Evolutionary conservation across 805 yeast genomes (phyloP).

Genomic region (Saccharomycopsis capsularis): DNA sequence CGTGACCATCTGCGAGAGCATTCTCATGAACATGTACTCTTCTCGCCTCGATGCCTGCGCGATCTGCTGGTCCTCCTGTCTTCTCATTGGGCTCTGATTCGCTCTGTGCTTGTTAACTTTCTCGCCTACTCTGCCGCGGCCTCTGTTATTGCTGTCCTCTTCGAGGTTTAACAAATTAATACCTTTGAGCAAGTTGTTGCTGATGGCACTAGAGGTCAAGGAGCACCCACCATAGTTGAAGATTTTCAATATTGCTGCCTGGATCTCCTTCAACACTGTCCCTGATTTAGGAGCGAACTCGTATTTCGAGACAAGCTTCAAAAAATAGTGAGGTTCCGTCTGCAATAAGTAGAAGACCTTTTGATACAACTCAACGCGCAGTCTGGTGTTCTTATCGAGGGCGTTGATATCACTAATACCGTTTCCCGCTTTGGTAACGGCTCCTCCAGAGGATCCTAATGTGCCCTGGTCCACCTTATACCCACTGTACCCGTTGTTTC

Average conservation of each 20-base stretch:
- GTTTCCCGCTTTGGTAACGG: conserved; percentile 12
- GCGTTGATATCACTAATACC: conserved; percentile 20
- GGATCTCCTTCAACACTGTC: conserved; percentile 26
- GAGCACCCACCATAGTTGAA: conserved; percentile 27
- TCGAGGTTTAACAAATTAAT: no score
- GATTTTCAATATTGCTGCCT: conserved; percentile 31
- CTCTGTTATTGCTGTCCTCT: no score
- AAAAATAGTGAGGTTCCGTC: conserved; percentile 70
- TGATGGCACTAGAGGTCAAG: no score
- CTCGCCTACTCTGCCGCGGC: no score
- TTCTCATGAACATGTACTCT: conserved; percentile 56
- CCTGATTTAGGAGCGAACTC: conserved; percentile 27
- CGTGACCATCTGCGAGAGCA: conserved; percentile 44
- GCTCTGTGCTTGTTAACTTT: conserved; percentile 24
- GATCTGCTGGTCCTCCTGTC: neutral
- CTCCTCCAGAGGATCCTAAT: conserved; percentile 10
- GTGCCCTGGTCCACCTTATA: conserved; percentile 20
- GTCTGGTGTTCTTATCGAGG: conserved; percentile 30
- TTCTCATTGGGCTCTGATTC: conserved; percentile 6
- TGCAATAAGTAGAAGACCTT: conserved; percentile 77
- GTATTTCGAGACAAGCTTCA: conserved; percentile 31
- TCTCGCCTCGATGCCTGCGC: conserved; percentile 41
- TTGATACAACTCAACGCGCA: conserved; percentile 62
- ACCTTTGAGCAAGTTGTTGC: conserved; percentile 24
- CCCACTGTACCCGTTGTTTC: conserved; percentile 28